Base-by-base conservation (phyloP, 2,329 filamentous ascomycete species). In the Nemania diffusa region DNA sequence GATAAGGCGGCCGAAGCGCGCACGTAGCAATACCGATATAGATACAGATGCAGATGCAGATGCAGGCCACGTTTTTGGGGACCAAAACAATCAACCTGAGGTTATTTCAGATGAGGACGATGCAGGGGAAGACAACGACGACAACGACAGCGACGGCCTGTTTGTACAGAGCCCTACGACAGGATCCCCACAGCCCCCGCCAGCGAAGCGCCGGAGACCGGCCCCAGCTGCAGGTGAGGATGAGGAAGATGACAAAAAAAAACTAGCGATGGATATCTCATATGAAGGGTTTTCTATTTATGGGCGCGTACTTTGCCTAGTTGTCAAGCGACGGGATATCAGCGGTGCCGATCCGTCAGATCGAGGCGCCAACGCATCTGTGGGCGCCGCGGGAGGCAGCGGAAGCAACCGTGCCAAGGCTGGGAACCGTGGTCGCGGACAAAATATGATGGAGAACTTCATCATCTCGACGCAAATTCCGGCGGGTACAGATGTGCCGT, bases 221-320 rank as follows among this genome's bases (percentile, higher is more conserved):
- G 76, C 73, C 52, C 76, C 73, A 40, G 68, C 68, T 37, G 66
- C 68, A 34, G 73, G 62, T 37, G 75, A 75, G 26, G 80, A 76
- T 20, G 77, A 77, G 20, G 78, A 78, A 9, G 89, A 92, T 64
- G 92, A 97, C 75, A 97, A 97, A 81, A 97, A 99, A 83, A 98
- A 97, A 79, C 82, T 97, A 73, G 88, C 87, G 22, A 88, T 97
- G 83, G 90, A 91, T 69, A 96, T 95, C 27, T 90, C 90, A 15
- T 99, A 98, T 80, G 94, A 98, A 75, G 95, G 96, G 8, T 98
- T 98, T 81, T 92, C 91, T 74, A 97, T 99, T 76, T 97, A 97
- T 81, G 94, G 96, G 11, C 91, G 93, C 73, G 93, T 97, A 53
- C 84, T 99, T 27, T 98, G 94, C 79, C 85, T 99, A 65, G 91